Conservation (phyloP, 2,329 filamentous ascomycete genomes). For the Aspergillus persii region DNA sequence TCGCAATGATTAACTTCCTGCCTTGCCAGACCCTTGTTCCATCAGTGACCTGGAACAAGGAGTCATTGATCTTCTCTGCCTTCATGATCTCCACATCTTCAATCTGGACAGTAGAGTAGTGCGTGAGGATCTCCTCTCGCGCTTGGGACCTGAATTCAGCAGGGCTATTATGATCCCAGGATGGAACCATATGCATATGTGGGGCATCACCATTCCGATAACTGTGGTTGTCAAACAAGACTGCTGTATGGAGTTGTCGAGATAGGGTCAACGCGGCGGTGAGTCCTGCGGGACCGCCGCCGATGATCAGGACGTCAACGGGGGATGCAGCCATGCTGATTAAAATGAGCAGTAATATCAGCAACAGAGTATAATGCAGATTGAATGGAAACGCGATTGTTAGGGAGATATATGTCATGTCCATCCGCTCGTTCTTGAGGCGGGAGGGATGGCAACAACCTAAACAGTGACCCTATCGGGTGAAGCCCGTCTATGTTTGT, state of each 20-base stretch:
- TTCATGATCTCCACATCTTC: not conserved
- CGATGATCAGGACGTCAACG: constrained; percentile 34
- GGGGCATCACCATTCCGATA: constrained; percentile 44
- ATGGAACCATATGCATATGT: constrained; percentile 48
- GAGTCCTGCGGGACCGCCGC: constrained; percentile 48
- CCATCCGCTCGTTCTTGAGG: too few relatives aligned
- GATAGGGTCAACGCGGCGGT: constrained; percentile 39
- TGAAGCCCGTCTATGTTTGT: too few relatives aligned
- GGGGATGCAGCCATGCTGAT: not conserved
- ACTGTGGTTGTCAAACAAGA: constrained; percentile 44
- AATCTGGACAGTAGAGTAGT: not conserved
- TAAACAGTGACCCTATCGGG: too few relatives aligned
- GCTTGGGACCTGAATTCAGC: constrained; percentile 19
- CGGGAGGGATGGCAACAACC: too few relatives aligned
- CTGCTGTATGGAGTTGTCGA: constrained; percentile 37
- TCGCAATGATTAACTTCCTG: constrained; percentile 56
- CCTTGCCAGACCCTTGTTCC: constrained; percentile 51
- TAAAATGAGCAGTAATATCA: too few relatives aligned
- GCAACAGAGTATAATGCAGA: too few relatives aligned
- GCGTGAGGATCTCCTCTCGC: not conserved
- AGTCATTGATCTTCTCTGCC: not conserved
- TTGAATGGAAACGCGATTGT: too few relatives aligned
- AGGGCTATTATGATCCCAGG: constrained; percentile 37
- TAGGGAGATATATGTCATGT: too few relatives aligned
- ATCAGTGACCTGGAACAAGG: constrained; percentile 32